These are phyloP conservation scores for Fusarium sp. DNA, from an alignment of 2,329 filamentous ascomycete species.

Conservation along the genomic window DNA sequence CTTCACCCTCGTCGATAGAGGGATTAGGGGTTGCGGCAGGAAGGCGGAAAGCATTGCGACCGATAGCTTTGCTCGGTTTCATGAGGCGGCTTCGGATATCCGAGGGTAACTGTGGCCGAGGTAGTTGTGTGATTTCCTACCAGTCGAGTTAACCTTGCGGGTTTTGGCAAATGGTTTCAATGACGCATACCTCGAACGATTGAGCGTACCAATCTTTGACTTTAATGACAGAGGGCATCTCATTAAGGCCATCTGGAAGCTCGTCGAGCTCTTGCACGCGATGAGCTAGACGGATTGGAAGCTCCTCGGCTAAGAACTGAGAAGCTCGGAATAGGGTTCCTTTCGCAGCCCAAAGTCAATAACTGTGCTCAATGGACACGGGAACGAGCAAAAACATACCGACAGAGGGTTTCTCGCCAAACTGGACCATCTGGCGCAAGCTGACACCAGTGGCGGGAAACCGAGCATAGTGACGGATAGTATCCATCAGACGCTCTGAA, in stretches of 20 bases:
- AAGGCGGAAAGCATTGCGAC: constrained; percentile 71
- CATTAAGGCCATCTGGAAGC: constrained; percentile 92
- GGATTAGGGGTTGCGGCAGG: constrained; percentile 89
- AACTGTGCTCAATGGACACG: constrained; percentile 72
- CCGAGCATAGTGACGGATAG: constrained; percentile 95
- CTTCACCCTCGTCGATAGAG: constrained; percentile 84
- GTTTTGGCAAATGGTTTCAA: not conserved
- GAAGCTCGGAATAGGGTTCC: constrained; percentile 97
- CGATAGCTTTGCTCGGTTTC: constrained; percentile 64
- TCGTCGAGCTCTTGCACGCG: constrained; percentile 93
- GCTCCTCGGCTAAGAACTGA: constrained; percentile 97
- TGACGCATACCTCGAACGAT: constrained; percentile 84
- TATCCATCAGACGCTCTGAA: constrained; percentile 90
- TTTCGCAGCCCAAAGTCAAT: constrained; percentile 47
- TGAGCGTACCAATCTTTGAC: constrained; percentile 99
- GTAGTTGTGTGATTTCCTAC: constrained; percentile 89
- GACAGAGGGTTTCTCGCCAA: constrained; percentile 90
- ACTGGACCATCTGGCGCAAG: constrained; percentile 98
- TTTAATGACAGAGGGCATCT: constrained; percentile 95
- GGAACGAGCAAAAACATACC: constrained; percentile 83
- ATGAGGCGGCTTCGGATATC: constrained; percentile 84
- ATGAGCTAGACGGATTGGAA: constrained; percentile 95
- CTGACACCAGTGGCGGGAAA: constrained; percentile 97
- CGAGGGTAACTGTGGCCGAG: constrained; percentile 76
- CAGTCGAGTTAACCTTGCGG: constrained; percentile 13